These are phyloP conservation scores for Colletotrichum tabaci DNA, from an alignment of 2,329 filamentous ascomycete genomes.

Conservation along the genomic window DNA sequence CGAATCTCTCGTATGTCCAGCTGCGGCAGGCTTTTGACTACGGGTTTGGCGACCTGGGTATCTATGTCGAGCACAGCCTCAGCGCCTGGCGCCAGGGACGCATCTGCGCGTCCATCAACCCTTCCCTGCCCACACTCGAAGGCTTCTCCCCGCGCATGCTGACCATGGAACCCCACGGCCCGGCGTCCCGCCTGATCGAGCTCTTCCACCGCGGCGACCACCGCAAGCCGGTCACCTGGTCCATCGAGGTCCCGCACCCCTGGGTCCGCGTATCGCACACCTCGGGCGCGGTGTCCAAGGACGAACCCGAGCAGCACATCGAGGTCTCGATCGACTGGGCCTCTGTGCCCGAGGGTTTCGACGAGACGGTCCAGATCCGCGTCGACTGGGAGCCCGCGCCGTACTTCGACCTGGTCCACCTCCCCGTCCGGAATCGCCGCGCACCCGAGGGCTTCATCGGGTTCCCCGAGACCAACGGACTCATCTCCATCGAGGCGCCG, in stretches of 20 bases:
- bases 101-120: slow-evolving; percentile 64
- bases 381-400: slow-evolving; percentile 16
- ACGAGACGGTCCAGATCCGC: slow-evolving; percentile 34
- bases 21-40: slow-evolving; percentile 52
- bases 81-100: slow-evolving; percentile 70
- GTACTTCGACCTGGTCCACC: slow-evolving; percentile 39
- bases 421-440: slow-evolving; percentile 34
- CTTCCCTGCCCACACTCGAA: slow-evolving; percentile 48
- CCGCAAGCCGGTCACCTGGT: slow-evolving; percentile 44
- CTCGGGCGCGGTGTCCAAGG: slow-evolving; percentile 17
- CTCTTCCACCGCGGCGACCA: slow-evolving; percentile 62
- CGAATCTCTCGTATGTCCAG: slow-evolving; percentile 63
- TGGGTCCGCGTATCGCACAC: slow-evolving; percentile 31
- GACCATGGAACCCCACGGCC: slow-evolving; percentile 62
- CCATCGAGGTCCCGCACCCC: slow-evolving; percentile 34
- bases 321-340: slow-evolving; percentile 63
- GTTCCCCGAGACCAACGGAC: slow-evolving; percentile 41
- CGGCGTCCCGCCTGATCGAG: slow-evolving; percentile 61
- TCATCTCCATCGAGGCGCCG: slow-evolving; percentile 44
- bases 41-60: slow-evolving; percentile 62
- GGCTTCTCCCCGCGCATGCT: slow-evolving; percentile 60
- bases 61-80: slow-evolving; percentile 65
- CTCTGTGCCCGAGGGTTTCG: slow-evolving; percentile 51
- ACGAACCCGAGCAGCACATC: slow-evolving; percentile 54
- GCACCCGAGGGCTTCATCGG: slow-evolving; percentile 40